Percentiles rank a stretch among this genome's conserved stretches.
phyloP scores from a whole-genome alignment of 371 early-diverging fungal genomes.

The Parasitella parasitica region DNA sequence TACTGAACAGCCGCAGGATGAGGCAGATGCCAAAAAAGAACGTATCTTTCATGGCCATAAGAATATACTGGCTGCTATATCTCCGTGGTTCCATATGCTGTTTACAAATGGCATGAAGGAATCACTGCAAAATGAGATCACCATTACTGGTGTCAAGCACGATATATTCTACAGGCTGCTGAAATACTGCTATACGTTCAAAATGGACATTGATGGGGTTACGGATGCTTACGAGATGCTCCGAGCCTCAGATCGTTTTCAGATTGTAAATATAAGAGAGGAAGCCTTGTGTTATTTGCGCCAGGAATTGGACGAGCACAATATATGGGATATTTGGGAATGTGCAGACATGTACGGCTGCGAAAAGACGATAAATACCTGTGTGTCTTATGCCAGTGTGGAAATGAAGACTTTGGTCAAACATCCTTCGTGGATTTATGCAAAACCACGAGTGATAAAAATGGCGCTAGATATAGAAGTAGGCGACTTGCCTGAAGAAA shows the following conservation, averaged over 20 bases:
- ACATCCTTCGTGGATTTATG: slow-evolving; percentile 41
- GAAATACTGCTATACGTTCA: slow-evolving; percentile 52
- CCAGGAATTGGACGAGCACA: slow-evolving; percentile 36
- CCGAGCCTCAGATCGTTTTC: slow-evolving; percentile 56
- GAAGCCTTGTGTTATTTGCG: slow-evolving; percentile 51
- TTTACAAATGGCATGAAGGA: slow-evolving; percentile 67
- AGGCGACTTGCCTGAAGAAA: slow-evolving; percentile 47
- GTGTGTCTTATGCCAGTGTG: slow-evolving; percentile 41
- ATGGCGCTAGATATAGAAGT: slow-evolving; percentile 49
- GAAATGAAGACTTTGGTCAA: slow-evolving; percentile 40
- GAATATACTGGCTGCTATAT: slow-evolving; percentile 51
- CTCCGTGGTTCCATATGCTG: slow-evolving; percentile 56
- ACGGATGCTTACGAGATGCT: slow-evolving; percentile 51
- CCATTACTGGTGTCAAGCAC: slow-evolving; percentile 45
- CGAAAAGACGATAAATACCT: slow-evolving; percentile 35
- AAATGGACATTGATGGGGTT: slow-evolving; percentile 35
- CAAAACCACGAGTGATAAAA: slow-evolving; percentile 46
- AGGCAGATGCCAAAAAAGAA: neutral
- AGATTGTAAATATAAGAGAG: slow-evolving; percentile 41
- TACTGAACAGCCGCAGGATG: neutral
- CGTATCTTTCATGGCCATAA: slow-evolving; percentile 54
- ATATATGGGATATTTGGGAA: slow-evolving; percentile 61
- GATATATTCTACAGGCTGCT: slow-evolving; percentile 46
- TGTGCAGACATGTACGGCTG: slow-evolving; percentile 48
- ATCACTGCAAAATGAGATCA: slow-evolving; percentile 48